Percentiles rank a stretch among this genome's conserved stretches.
phyloP scores from a whole-genome alignment of 1,139 yeast genomes.

The Suhomyces maxii region DNA sequence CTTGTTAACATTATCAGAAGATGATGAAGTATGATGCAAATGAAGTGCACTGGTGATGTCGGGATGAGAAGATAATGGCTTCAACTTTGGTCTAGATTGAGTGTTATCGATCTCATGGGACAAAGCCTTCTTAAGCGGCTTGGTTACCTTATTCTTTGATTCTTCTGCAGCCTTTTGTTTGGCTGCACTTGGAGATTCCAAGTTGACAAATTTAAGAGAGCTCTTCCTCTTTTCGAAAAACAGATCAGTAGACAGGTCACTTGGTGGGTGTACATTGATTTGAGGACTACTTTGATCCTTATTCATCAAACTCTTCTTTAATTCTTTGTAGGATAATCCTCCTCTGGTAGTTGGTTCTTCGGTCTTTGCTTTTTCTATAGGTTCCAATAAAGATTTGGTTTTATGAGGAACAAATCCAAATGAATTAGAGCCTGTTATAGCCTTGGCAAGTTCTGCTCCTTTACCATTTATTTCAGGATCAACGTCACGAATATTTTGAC shows the following conservation, averaged over 20 bases:
- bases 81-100: slow-evolving; percentile 19
- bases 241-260: slow-evolving; percentile 1
- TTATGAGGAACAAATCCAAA: slow-evolving; percentile 44
- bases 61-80: slow-evolving; percentile 45
- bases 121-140: slow-evolving; percentile 26
- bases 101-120: slow-evolving; percentile 29
- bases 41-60: slow-evolving; percentile 21
- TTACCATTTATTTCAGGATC: slow-evolving; percentile 45
- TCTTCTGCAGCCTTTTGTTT: slow-evolving; percentile 3
- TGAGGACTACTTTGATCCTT: slow-evolving; percentile 5
- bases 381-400: slow-evolving; percentile 43
- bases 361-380: slow-evolving; percentile 24
- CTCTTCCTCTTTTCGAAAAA: slow-evolving; percentile 8
- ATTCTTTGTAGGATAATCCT: slow-evolving; percentile 39
- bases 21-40: slow-evolving; percentile 6
- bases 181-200: slow-evolving; percentile 14
- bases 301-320: slow-evolving; percentile 29
- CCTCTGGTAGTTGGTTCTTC: slow-evolving; percentile 15
- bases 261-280: slow-evolving; percentile 12
- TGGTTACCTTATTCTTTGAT: slow-evolving; percentile 5
- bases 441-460: slow-evolving; percentile 48
- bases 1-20: slow-evolving; percentile 7
- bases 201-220: slow-evolving; percentile 27
- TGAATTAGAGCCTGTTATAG: slow-evolving; percentile 46
- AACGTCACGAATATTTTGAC: slow-evolving; percentile 37